phyloP scores from a whole-genome alignment of 805 yeast species.

The Starmerella apis region DNA sequence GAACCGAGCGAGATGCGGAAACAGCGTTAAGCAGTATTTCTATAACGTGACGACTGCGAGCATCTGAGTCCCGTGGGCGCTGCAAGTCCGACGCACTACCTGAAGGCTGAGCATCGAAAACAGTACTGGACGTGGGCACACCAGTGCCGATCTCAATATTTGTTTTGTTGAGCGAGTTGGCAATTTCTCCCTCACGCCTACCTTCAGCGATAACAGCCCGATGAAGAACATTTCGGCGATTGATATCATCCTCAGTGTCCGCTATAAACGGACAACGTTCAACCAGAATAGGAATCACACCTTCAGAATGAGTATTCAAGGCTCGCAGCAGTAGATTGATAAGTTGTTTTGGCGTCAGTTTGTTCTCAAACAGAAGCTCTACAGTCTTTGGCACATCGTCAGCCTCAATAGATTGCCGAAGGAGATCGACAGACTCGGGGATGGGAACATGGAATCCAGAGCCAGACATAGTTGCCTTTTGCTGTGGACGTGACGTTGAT shows the following conservation, averaged over 20 bases:
- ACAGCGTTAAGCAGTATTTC: neutral
- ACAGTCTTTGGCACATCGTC: slow-evolving; percentile 42
- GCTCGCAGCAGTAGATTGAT: slow-evolving; percentile 22
- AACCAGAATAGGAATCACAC: slow-evolving; percentile 43
- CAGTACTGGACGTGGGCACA: neutral
- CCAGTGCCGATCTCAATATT: slow-evolving; percentile 14
- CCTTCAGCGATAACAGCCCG: slow-evolving; percentile 60
- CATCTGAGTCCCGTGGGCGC: neutral
- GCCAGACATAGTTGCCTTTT: neutral
- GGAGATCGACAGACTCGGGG: slow-evolving; percentile 10
- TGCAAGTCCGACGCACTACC: neutral
- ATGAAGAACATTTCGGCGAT: slow-evolving; percentile 76
- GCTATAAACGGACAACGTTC: slow-evolving; percentile 9
- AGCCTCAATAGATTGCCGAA: slow-evolving; percentile 28
- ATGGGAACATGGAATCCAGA: neutral
- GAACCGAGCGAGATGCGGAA: neutral
- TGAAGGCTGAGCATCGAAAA: neutral
- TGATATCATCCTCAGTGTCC: slow-evolving; percentile 58
- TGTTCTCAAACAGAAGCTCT: slow-evolving; percentile 33
- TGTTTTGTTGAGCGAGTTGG: neutral
- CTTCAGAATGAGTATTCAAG: slow-evolving; percentile 43
- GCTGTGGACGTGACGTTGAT: neutral
- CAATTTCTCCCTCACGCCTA: neutral
- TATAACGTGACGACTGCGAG: neutral
- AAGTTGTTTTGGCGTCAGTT: slow-evolving; percentile 42